These are phyloP conservation scores for Anthracocystis panici-leucophaei DNA, from an alignment of 1,284 basidiomycete species.

Conservation along the genomic window DNA sequence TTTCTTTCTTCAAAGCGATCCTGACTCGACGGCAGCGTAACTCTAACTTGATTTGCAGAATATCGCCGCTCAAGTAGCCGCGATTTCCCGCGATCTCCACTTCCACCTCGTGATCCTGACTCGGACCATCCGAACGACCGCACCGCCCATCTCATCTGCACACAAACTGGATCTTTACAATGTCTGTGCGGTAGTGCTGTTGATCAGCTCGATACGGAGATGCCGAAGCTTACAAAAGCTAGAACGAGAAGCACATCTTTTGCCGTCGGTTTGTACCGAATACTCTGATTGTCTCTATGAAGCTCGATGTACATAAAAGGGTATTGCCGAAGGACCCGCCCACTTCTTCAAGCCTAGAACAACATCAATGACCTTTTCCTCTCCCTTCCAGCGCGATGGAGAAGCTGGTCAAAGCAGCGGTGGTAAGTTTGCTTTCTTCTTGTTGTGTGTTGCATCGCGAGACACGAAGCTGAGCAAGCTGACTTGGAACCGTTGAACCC, in stretches of 20 bases:
- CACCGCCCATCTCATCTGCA: no score
- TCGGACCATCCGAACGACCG: constrained; percentile 16
- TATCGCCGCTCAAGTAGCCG: not conserved
- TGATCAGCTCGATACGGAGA: not conserved
- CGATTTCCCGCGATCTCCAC: not conserved
- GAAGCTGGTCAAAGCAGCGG: constrained; percentile 29
- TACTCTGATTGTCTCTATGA: not conserved
- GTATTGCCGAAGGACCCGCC: not conserved
- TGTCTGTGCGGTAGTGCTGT: no score
- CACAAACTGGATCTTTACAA: not conserved
- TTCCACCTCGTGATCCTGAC: not conserved
- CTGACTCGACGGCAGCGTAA: no score
- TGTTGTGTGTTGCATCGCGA: not conserved
- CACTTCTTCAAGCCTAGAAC: not conserved
- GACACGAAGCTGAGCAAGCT: not conserved
- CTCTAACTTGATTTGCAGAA: not conserved
- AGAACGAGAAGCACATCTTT: not conserved
- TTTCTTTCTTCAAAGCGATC: not conserved
- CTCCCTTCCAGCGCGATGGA: constrained; percentile 5
- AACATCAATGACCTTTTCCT: no score
- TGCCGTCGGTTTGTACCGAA: not conserved
- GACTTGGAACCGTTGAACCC: not conserved
- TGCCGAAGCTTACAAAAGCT: not conserved
- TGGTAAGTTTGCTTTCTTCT: constrained; percentile 13
- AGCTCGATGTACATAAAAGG: not conserved